Base-by-base conservation (phyloP, 108 stramenopile species). In the Asterionellopsis glacialis region DNA sequence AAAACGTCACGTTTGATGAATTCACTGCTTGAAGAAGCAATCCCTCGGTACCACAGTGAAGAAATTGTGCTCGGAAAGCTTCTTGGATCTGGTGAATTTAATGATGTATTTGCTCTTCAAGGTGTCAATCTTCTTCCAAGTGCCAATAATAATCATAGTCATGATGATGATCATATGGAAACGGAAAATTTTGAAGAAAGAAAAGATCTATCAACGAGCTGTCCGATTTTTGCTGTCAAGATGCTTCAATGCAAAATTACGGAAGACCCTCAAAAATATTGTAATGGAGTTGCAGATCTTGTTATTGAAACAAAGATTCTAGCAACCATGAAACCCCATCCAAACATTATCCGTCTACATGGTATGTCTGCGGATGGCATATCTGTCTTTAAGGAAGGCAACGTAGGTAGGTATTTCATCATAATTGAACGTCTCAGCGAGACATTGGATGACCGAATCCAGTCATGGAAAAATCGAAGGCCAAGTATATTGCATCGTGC, bases 391-490 rank as follows among this genome's bases (percentile, higher is more conserved):
- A 4, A 1, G 4, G 3, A 48, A 16, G 21, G 19, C 9, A 48
- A 48, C 9, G 47, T 19, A 4, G 53, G 59, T 19, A 50, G 51
- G 23, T 85, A 69, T 63, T 90, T 84, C 60, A 23, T 90, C 10
- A 67, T 90, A 15, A 56, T 87, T 53, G 89, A 90, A 72, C 76
- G 79, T 14, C 64, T 90, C 25, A 48, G 59, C 55, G 71, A 70
- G 4, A 85, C 73, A 3, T 64, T 90, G 11, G 71, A 62, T 23
- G 48, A 69, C 16, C 59, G 76, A 12, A 69, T 90, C 4, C 21
- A 57, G 11, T 26, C 59, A 12, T 81, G 74, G 79, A 41, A 45
- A 22, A 25, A 21, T 11, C 51, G 59, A 23, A 41, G n/a, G 10
- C 1, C 7, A 41, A 10, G 6, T 9, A 16, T 48, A 9, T 1